These are phyloP conservation scores for Musa balbisiana DNA, from an alignment of 202 grass and related monocot species.

Conservation along the genomic window DNA sequence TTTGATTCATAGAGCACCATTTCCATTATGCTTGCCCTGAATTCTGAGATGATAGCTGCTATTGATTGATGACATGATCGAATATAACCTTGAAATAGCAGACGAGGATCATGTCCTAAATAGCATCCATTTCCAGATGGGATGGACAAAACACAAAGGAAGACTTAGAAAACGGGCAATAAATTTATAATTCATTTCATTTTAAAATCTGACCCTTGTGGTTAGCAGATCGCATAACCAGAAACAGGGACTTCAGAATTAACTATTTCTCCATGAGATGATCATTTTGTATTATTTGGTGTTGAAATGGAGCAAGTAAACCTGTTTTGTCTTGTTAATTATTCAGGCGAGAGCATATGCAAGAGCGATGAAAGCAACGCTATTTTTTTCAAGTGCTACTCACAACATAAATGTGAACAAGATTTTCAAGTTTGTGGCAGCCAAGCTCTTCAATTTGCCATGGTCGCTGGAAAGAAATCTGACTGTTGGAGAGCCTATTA, in stretches of 20 bases:
- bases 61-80: not conserved
- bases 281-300: too few species aligned
- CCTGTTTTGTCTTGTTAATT: too few species aligned
- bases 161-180: not conserved
- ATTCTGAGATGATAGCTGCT: not conserved
- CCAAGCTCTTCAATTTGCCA: slow-evolving; percentile 89
- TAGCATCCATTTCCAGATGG: not conserved
- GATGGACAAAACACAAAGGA: not conserved
- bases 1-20: not conserved
- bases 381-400: slow-evolving; percentile 92
- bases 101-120: not conserved
- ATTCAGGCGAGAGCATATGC: slow-evolving; percentile 91
- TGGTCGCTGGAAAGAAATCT: slow-evolving; percentile 85
- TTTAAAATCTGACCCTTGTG: not conserved
- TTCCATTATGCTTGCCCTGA: not conserved
- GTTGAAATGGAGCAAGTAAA: too few species aligned
- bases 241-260: too few species aligned
- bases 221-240: not conserved
- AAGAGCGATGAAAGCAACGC: slow-evolving; percentile 96
- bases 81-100: not conserved
- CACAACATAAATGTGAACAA: slow-evolving; percentile 99
- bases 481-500: slow-evolving; percentile 92
- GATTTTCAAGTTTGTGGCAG: slow-evolving; percentile 97
- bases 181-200: not conserved
- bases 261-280: too few species aligned